These are phyloP conservation scores for Neopestalotiopsis sp. DNA, from an alignment of 2,329 filamentous ascomycete species.

Conservation along the genomic window DNA sequence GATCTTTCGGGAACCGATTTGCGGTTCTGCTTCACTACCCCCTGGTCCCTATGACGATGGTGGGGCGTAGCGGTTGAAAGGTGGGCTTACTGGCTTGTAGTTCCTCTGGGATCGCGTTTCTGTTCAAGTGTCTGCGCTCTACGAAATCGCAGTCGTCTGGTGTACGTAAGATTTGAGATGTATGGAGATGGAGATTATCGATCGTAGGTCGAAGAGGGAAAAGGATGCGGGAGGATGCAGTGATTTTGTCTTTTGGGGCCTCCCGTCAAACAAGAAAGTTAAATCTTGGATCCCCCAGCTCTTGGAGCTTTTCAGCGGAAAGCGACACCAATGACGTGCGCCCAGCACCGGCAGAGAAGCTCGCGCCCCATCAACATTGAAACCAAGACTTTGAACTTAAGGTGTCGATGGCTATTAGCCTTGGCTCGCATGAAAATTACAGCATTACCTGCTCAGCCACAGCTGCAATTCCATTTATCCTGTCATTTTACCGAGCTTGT, in stretches of 20 bases:
- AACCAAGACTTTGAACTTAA: neutral
- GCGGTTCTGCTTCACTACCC: too few species aligned
- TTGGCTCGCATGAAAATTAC: neutral
- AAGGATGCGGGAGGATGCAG: too few species aligned
- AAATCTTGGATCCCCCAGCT: slow-evolving; percentile 4
- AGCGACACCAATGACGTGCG: slow-evolving; percentile 15
- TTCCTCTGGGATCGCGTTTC: too few species aligned
- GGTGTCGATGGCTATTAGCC: neutral
- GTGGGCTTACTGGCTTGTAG: neutral
- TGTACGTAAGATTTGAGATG: too few species aligned
- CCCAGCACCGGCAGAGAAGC: slow-evolving; percentile 5
- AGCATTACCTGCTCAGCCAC: neutral
- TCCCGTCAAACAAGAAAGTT: neutral
- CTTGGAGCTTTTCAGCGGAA: neutral
- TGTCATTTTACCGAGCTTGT: neutral
- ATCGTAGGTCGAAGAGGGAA: too few species aligned
- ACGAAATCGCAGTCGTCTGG: neutral
- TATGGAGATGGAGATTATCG: too few species aligned
- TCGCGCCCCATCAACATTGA: neutral
- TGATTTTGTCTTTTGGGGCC: neutral
- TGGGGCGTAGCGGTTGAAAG: neutral
- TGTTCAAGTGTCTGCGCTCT: too few species aligned
- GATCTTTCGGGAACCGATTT: neutral
- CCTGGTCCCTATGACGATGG: neutral
- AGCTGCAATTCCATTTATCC: neutral